A percentile compares a stretch with the other conserved stretches of the same genome.
Conservation (phyloP, 106 monocot species). For the Apostasia shenzhenica region DNA sequence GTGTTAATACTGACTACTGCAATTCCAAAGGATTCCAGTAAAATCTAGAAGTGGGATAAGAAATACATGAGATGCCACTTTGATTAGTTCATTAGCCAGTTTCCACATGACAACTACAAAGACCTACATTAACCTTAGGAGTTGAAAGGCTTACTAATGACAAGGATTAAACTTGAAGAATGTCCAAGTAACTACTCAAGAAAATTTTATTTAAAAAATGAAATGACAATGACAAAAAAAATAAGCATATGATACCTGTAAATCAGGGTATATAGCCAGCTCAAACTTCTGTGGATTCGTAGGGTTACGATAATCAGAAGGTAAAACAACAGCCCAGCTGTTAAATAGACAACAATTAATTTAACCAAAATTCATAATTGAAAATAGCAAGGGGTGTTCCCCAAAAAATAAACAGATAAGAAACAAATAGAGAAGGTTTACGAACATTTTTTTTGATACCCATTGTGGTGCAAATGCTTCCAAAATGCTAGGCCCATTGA, state of each 20-base stretch:
- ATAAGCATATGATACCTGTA: conserved; percentile 42
- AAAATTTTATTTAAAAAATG: not conserved
- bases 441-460: conserved; percentile 74
- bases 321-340: conserved; percentile 86
- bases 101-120: no score
- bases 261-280: conserved; percentile 63
- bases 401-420: not conserved
- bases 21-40: no score
- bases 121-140: no score
- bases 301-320: conserved; percentile 56
- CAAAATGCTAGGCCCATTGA: conserved; percentile 63
- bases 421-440: not conserved
- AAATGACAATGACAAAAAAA: not conserved
- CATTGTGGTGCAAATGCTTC: conserved; percentile 61
- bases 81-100: no score
- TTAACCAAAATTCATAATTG: not conserved
- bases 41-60: no score
- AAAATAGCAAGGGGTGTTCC: not conserved
- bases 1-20: no score
- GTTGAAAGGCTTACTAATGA: no score
- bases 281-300: conserved; percentile 60
- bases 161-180: no score
- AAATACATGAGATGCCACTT: no score
- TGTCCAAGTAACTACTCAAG: no score
- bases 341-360: conserved; percentile 9